Conservation (phyloP, 2,329 filamentous ascomycete species). For the Zymoseptoria crescenta region DNA sequence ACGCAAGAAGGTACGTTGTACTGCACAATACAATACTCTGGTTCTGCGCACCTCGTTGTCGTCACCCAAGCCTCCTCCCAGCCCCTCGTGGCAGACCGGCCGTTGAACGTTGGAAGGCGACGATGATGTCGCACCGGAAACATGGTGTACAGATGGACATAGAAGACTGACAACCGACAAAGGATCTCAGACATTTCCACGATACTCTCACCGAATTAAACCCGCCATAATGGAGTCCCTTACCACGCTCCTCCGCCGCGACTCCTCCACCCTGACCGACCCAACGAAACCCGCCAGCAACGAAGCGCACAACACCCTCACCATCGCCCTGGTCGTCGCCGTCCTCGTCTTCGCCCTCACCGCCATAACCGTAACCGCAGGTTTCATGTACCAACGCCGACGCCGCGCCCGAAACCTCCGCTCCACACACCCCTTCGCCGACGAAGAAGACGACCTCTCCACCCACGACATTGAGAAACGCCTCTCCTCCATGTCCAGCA, state of each 20-base stretch:
- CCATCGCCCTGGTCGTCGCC: not conserved
- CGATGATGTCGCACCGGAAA: not conserved
- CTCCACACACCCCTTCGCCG: constrained; percentile 54
- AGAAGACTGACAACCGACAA: not conserved
- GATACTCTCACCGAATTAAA: not conserved
- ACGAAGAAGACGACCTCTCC: constrained; percentile 40
- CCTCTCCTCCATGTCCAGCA: constrained; percentile 36
- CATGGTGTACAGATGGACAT: not conserved
- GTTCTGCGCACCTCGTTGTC: not conserved
- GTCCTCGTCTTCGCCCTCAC: not conserved
- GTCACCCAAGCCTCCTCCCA: not conserved
- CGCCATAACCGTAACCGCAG: not conserved
- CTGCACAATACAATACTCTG: constrained; percentile 38
- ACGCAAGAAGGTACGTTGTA: constrained; percentile 31
- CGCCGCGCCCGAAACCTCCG: constrained; percentile 42
- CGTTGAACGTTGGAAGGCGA: constrained; percentile 30
- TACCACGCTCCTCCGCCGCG: not conserved
- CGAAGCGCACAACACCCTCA: not conserved
- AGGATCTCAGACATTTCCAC: not conserved
- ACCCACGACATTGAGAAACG: constrained; percentile 39
- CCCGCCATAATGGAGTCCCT: not conserved
- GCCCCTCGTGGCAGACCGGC: constrained; percentile 55
- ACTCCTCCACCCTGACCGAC: not conserved
- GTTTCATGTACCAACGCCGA: constrained; percentile 53
- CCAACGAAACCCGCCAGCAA: not conserved